Conservation (phyloP, 202 grass and related monocot genomes). For the Carex arenaria region DNA sequence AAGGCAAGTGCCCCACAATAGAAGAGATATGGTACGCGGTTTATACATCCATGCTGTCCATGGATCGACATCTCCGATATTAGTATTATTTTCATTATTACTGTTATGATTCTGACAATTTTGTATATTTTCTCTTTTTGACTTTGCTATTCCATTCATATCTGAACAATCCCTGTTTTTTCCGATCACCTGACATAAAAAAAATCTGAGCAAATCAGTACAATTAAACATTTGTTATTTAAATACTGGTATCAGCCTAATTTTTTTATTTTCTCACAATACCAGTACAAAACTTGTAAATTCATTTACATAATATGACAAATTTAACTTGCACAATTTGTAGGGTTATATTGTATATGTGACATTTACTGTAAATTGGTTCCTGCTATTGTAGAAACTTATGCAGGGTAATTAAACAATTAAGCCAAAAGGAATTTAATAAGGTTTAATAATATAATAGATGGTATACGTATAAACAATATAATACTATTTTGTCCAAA, state of each 20-base stretch:
- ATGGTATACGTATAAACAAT: neutral
- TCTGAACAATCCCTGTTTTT: slow-evolving; percentile 34
- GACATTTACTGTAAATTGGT: neutral
- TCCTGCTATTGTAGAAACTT: neutral
- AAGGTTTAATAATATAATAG: neutral
- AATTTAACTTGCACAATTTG: too few relatives aligned
- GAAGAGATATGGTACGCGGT: slow-evolving; percentile 75
- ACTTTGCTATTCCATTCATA: slow-evolving; percentile 48
- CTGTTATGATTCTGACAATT: slow-evolving; percentile 55
- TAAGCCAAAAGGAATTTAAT: neutral
- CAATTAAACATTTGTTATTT: neutral
- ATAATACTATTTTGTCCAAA: neutral
- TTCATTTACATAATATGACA: too few relatives aligned
- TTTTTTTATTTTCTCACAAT: neutral
- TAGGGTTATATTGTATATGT: neutral
- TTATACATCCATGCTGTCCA: slow-evolving; percentile 95
- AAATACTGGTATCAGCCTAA: neutral
- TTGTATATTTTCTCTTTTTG: slow-evolving; percentile 40
- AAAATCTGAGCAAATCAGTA: neutral
- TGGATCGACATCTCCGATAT: slow-evolving; percentile 80
- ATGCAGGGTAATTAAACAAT: neutral
- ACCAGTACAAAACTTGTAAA: neutral
- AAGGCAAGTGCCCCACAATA: slow-evolving; percentile 76
- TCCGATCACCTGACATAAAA: slow-evolving; percentile 15
- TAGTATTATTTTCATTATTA: slow-evolving; percentile 40